Conservation (phyloP, 1,139 yeast genomes). For the Suhomyces ambrosiae region DNA sequence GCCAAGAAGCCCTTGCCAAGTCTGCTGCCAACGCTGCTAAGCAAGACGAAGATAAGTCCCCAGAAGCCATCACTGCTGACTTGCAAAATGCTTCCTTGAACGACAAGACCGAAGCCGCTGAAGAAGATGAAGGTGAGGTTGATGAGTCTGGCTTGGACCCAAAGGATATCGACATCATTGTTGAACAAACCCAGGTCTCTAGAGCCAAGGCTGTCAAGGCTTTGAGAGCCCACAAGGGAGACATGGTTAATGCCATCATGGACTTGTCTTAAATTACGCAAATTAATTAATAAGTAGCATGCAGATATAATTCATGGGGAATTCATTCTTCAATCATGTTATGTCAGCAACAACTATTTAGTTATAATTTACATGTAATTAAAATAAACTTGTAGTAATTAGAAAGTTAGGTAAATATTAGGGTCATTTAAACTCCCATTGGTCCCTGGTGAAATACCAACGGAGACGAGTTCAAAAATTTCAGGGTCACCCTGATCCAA, state of each 20-base stretch:
- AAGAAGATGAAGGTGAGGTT: constrained; percentile 67
- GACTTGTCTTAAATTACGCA: constrained; percentile 66
- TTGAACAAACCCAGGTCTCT: constrained; percentile 88
- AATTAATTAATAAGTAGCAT: too few species aligned
- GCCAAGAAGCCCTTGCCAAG: constrained; percentile 67
- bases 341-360: too few species aligned
- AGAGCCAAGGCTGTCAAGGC: constrained; percentile 91
- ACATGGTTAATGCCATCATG: constrained; percentile 95
- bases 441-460: too few species aligned
- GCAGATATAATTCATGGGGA: too few species aligned
- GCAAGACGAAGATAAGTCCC: constrained; percentile 50
- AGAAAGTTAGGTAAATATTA: too few species aligned
- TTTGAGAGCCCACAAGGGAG: constrained; percentile 85
- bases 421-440: too few species aligned
- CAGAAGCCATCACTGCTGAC: constrained; percentile 88
- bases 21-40: constrained; percentile 43
- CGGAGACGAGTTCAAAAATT: too few species aligned
- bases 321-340: too few species aligned
- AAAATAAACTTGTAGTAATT: too few species aligned
- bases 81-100: constrained; percentile 75
- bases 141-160: constrained; percentile 81
- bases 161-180: constrained; percentile 78
- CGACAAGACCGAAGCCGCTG: constrained; percentile 42
- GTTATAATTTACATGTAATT: too few species aligned
- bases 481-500: too few species aligned